Base-by-base conservation (phyloP, 2,329 filamentous ascomycete genomes). In the Ascosphaera pollenicola region DNA sequence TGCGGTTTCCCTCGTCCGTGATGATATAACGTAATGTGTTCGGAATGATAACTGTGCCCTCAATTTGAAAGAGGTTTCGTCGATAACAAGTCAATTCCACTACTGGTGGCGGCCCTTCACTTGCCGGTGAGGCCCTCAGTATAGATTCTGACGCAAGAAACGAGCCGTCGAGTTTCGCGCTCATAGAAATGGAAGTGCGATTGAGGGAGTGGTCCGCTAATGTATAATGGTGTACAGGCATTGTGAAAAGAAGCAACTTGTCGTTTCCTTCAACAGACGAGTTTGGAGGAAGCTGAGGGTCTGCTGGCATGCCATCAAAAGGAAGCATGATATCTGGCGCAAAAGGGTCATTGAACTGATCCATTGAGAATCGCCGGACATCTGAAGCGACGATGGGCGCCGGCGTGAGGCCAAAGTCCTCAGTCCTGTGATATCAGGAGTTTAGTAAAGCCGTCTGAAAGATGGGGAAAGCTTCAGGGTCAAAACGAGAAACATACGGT, bases 51-150 rank as follows among this genome's bases (percentile, higher is more conserved):
- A 93, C 71, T 3, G 78, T 84, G 42, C 87, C 87, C 44, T 84
- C 92, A 51, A 94, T 91, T 57, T 94, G 87, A 58, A 95, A 95
- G 37, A 95, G 65, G 53, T 95, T 95, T 37, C 87, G 74, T 46
- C 87, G 78, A 59, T 95, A 95, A 66, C 87, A 95, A 2, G 87
- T 95, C 54, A 95, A 60, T 59, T 95, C 87, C 15, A 58, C 56
- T 51, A 45, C 56, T 39, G 73, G 82, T 53, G 56, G 68, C 3
- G 63, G 58, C 8, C 64, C 60, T 47, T 73, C 69, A 42, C 62
- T 62, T 3, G 63, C 61, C 3, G 66, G 61, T 2, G 64, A 66
- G 2, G 66, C 63, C 3, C 70, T 68, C 65, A 69, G 73, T 11
- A 70, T 69, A 24, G 72, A 73, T 50, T 76, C 72, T 30, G 73